Evolutionary conservation across 1,139 yeast species (phyloP).

Genomic region (Geotrichum phurueaensis): DNA sequence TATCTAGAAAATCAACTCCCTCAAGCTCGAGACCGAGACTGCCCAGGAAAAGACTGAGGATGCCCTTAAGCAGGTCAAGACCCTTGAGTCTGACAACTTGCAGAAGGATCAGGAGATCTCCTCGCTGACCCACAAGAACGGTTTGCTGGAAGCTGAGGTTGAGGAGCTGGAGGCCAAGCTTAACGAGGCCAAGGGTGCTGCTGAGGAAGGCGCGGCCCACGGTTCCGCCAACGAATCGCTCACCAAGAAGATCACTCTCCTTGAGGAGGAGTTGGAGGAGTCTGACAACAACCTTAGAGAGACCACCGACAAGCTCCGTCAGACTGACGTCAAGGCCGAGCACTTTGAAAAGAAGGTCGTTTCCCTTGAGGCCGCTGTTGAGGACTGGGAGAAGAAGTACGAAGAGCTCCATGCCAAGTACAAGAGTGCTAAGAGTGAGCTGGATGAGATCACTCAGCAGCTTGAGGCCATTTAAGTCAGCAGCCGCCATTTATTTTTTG

Average conservation of each 20-base stretch:
- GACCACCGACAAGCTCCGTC: conserved; percentile 90
- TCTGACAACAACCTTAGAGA: conserved; percentile 89
- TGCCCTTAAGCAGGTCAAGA: conserved; percentile 71
- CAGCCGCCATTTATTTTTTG: neutral
- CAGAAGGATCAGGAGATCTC: conserved; percentile 95
- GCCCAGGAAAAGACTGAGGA: conserved; percentile 98
- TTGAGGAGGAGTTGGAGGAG: conserved; percentile 91
- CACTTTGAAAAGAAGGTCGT: conserved; percentile 93
- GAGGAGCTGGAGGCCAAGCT: conserved; percentile 81
- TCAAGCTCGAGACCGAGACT: conserved; percentile 90
- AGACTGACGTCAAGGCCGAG: conserved; percentile 94
- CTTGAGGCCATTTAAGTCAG: conserved; percentile 59
- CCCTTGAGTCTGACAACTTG: conserved; percentile 81
- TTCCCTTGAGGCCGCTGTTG: conserved; percentile 87
- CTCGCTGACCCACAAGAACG: conserved; percentile 86
- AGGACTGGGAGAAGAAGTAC: conserved; percentile 83
- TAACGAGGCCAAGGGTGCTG: conserved; percentile 76
- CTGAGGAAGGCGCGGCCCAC: conserved; percentile 87
- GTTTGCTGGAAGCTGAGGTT: conserved; percentile 81
- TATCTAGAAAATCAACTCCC: conserved; percentile 71
- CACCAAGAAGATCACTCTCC: conserved; percentile 83
- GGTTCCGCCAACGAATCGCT: conserved; percentile 86
- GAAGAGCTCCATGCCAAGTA: conserved; percentile 84
- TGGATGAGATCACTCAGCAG: conserved; percentile 90
- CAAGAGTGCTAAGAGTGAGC: conserved; percentile 77